Evolutionary conservation across 345 rosid genomes (phyloP), one percentile per base, ranked within the genome.

Genomic region (Cardamine occulta): DNA sequence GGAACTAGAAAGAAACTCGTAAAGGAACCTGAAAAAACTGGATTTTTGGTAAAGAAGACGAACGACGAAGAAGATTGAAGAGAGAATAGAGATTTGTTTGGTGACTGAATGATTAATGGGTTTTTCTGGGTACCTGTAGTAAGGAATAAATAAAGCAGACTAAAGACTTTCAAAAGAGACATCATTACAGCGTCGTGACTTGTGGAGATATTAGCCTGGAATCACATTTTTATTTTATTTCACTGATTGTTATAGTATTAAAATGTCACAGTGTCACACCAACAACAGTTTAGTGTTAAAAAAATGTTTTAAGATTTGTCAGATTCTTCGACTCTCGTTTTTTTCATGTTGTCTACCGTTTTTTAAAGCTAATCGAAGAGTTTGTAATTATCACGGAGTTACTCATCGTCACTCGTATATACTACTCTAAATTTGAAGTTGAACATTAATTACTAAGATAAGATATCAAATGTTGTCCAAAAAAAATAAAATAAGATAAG

Each of bases 181-280:
- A 77, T 77, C 80, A 77, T 65, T 71, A 56, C 67, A 32, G 62
- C 72, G 72, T 56, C 66, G 72, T 77, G 76, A 47, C 80, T 70
- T 19, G 62, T 57, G 67, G 32, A 14, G 21, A 70, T 76, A 57
- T 55, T 28, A 71, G 72, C 45, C 80, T 70, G 76, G 8, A 45
- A 14, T 64, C 80, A 45, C 56, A 60, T 75, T 67, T n/a, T 17
- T 47, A 15, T 52, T 63, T 35, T 28, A 28, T 71, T 32, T 64
- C 35, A 63, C 19, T 32, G 24, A 32, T 65, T 45, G 28, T 40
- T 56, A 23, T 21, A 4, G 7, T 29, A 32, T 34, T 4, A 44
- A 74, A 54, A n/a, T 56, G 48, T 44, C 17, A 17, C 21, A 70
- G 56, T 70, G 45, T 37, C 49, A 45, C 49, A 40, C 52, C 64